Conservation (phyloP, 164 flowering plant species). For the Liriodendron chinense region DNA sequence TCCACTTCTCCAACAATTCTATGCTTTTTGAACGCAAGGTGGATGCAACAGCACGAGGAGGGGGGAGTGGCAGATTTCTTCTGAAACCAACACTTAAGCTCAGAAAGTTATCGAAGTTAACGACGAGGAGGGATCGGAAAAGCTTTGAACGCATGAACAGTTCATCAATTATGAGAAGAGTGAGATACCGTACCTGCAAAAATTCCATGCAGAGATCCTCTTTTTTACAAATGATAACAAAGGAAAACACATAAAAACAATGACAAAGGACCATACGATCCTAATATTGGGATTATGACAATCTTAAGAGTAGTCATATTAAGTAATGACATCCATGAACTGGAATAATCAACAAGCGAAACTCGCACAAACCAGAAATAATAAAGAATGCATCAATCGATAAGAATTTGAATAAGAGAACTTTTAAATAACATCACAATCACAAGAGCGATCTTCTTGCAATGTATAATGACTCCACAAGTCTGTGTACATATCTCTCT, state of each 20-base stretch:
- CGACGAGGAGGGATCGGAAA: constrained; percentile 68
- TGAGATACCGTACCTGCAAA: constrained; percentile 74
- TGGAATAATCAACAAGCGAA: too few relatives aligned
- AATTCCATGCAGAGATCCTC: neutral
- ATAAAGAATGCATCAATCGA: too few relatives aligned
- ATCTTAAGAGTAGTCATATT: neutral
- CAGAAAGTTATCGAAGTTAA: constrained; percentile 66
- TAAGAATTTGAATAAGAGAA: too few relatives aligned
- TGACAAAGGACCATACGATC: neutral
- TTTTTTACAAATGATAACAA: neutral
- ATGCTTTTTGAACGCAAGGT: constrained; percentile 68
- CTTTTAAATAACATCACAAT: too few relatives aligned
- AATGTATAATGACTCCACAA: too few relatives aligned
- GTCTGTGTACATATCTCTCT: too few relatives aligned
- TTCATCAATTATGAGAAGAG: constrained; percentile 87
- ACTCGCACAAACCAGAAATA: too few relatives aligned
- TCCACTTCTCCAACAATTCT: constrained; percentile 95
- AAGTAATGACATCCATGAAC: too few relatives aligned
- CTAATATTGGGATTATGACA: neutral
- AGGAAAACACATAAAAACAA: neutral
- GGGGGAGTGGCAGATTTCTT: constrained; percentile 71
- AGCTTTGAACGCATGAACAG: constrained; percentile 95
- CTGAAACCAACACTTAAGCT: constrained; percentile 81
- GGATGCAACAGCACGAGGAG: constrained; percentile 68
- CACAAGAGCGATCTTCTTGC: too few relatives aligned